Conservation (phyloP, 768 basidiomycete genomes). For the Lactarius deliciosus region DNA sequence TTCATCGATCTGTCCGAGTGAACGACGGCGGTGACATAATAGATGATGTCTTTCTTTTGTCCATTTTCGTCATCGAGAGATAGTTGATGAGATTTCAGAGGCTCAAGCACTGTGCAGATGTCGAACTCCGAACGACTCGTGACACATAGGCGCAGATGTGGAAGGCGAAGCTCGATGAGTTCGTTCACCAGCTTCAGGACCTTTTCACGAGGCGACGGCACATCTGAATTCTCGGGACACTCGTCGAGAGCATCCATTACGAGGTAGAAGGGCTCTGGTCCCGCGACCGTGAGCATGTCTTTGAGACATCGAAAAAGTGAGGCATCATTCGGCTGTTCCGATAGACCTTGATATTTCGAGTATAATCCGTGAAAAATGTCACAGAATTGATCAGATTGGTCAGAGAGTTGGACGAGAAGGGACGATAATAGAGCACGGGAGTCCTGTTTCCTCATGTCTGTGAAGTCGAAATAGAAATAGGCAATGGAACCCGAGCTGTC, state of each 20-base stretch:
- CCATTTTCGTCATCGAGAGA: neutral
- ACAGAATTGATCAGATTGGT: slow-evolving; percentile 2
- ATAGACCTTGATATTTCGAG: neutral
- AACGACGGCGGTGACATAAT: neutral
- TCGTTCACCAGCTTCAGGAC: neutral
- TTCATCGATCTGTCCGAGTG: neutral
- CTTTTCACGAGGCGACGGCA: neutral
- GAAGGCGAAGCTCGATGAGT: neutral
- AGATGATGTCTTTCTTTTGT: neutral
- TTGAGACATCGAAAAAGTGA: slow-evolving; percentile 7
- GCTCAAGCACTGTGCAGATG: neutral
- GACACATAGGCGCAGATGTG: neutral
- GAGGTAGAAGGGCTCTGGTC: neutral
- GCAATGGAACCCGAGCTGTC: neutral
- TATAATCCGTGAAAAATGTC: neutral
- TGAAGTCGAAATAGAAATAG: neutral
- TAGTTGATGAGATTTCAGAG: neutral
- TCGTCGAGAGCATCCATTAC: slow-evolving; percentile 4
- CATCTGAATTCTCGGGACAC: neutral
- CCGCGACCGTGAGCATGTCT: neutral
- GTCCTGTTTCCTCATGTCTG: neutral
- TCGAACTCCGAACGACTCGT: neutral
- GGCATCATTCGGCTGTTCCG: neutral
- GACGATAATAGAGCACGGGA: slow-evolving; percentile 3
- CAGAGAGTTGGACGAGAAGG: slow-evolving; percentile 5